Evolutionary conservation across 768 basidiomycete species (phyloP).

Genomic region (Pulveroboletus sp.): DNA sequence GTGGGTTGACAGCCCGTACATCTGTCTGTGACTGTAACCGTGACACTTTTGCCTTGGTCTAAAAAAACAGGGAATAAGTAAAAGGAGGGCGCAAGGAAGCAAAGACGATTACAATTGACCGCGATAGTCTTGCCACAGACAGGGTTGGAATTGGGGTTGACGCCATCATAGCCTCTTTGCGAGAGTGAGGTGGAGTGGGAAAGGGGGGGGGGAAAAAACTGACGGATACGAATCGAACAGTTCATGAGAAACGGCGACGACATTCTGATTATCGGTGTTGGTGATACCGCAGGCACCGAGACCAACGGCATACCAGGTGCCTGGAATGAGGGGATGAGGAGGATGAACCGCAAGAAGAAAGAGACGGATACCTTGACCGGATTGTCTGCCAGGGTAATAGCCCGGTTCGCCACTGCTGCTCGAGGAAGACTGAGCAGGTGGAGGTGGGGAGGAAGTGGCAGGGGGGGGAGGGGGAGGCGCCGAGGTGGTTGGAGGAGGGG

Average conservation of each 20-base stretch:
- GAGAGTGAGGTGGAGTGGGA: not conserved
- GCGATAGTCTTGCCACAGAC: slow-evolving; percentile 51
- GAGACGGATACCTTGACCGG: slow-evolving; percentile 39
- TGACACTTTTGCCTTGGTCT: slow-evolving; percentile 51
- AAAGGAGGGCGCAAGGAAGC: not conserved
- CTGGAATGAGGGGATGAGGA: slow-evolving; percentile 14
- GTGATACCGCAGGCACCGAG: slow-evolving; percentile 40
- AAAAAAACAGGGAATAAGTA: slow-evolving; percentile 13
- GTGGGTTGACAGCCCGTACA: slow-evolving; percentile 49
- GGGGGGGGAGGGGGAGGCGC: not conserved
- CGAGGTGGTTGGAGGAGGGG: not conserved
- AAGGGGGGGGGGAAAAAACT: slow-evolving; percentile 1
- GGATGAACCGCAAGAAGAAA: not conserved
- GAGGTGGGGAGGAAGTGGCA: not conserved
- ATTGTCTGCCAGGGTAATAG: slow-evolving; percentile 45
- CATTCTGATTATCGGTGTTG: slow-evolving; percentile 26
- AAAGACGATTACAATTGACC: slow-evolving; percentile 41
- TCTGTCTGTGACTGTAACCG: slow-evolving; percentile 54
- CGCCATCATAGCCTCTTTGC: slow-evolving; percentile 48
- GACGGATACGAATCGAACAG: slow-evolving; percentile 36
- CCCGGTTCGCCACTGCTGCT: slow-evolving; percentile 23
- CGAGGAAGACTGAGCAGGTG: slow-evolving; percentile 15
- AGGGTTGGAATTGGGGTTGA: slow-evolving; percentile 73
- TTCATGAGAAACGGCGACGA: slow-evolving; percentile 33
- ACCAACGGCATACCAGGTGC: slow-evolving; percentile 32